Percentiles rank a stretch among this genome's conserved stretches.
These are phyloP conservation scores for Gossypium mustelinum DNA, from an alignment of 345 rosid species.

Conservation along the genomic window DNA sequence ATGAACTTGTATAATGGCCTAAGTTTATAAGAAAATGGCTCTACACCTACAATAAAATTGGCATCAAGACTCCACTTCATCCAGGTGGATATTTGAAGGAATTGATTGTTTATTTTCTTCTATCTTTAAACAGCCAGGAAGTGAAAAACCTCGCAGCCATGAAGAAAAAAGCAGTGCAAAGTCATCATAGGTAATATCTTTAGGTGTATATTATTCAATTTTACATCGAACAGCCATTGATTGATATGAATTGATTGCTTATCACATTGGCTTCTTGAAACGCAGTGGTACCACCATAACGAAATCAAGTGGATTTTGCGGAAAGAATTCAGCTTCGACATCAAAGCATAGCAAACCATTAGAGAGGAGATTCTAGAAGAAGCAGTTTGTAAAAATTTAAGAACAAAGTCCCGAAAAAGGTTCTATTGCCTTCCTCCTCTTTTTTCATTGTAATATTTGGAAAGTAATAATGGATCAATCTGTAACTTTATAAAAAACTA, in stretches of 20 bases:
- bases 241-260: neutral
- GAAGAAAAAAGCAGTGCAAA: conserved; percentile 58
- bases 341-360: conserved; percentile 28
- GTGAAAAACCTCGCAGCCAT: conserved; percentile 67
- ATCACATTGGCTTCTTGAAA: conserved; percentile 6
- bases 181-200: conserved; percentile 48
- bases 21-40: neutral
- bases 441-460: neutral
- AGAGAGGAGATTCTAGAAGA: conserved; percentile 9
- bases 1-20: neutral
- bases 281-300: conserved; percentile 26
- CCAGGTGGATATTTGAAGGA: neutral
- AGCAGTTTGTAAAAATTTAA: neutral
- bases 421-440: neutral
- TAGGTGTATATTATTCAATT: neutral
- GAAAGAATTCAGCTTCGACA: conserved; percentile 34
- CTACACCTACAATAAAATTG: too few relatives aligned
- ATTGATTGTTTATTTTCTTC: neutral
- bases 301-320: conserved; percentile 17
- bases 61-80: neutral
- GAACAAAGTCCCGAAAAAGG: neutral
- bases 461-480: neutral
- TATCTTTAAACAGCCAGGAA: conserved; percentile 58
- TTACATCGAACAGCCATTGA: neutral
- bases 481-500: neutral